Base-by-base conservation (phyloP, 2,329 filamentous ascomycete genomes). In the Talaromyces sp. region DNA sequence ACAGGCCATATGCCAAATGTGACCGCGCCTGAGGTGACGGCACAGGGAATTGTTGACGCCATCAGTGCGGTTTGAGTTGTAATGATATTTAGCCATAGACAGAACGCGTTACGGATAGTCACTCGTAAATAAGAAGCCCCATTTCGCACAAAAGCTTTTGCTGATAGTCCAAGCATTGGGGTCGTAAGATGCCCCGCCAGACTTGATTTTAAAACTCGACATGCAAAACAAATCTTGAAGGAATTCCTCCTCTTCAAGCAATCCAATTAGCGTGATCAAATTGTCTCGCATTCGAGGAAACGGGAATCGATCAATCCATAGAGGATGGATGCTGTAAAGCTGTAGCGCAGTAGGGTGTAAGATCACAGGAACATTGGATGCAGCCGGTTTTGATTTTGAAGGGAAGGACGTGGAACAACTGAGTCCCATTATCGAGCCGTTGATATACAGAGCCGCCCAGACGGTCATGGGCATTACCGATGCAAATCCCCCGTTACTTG, bases 281-380 rank as follows among this genome's bases (percentile, higher is more conserved):
- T 69, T 73, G 49, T 76, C 71, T 19, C 75, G 64, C 67, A 76
- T 70, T 31, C 67, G 69, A 13, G 74, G 73, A 51, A 77, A 76
- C 0, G 74, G 73, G 26, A 76, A 71, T 10, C 73, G 67, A 60
- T 77, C 75, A 58, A 76, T 73, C 71, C 73, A 77, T 4, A 63
- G 61, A 3, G 66, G 67, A 63, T 77, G 74, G 17, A 71, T 62
- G 1, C 66, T 70, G 6, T 65, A 66, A 17, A 73, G 64, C 60
- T 77, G 75, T 24, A 71, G 57, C 14, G 64, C 55, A 10, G 73
- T 76, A 10, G 75, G 74, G 21, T 66, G 71, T 9, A 77, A 62
- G 66, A 64, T 43, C 63, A 63, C 26, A 6, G 66, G 66, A 7
- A 67, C 60, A 13, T 58, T 49, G 13, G 63, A 51, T 26, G 58